A percentile compares a stretch with the other conserved stretches of the same genome.
phyloP scores from a whole-genome alignment of 2,329 filamentous ascomycete species.

The Calonectria leucothoes region DNA sequence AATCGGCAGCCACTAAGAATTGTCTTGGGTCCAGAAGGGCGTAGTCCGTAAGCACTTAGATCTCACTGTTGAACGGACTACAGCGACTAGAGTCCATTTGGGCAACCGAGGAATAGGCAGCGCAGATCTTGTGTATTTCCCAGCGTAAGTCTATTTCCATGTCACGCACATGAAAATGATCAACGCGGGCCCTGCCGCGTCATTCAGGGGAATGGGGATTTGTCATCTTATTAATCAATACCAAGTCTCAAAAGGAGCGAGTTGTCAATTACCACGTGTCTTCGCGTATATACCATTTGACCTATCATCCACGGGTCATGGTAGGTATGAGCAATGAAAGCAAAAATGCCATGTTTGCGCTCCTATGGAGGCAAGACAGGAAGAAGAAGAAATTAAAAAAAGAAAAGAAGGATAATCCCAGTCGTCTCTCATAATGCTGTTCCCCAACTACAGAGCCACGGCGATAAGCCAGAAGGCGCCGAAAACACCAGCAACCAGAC shows the following conservation, averaged over 20 bases:
- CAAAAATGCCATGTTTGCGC: not conserved
- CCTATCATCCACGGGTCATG: not conserved
- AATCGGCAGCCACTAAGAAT: not conserved
- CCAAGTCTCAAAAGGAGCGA: not conserved
- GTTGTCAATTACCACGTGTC: not conserved
- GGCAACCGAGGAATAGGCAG: too few relatives aligned
- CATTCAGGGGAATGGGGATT: not conserved
- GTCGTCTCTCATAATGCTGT: not conserved
- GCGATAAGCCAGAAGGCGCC: slow-evolving; percentile 36
- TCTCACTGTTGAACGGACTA: slow-evolving; percentile 1
- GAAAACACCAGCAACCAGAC: slow-evolving; percentile 39
- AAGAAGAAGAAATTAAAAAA: not conserved
- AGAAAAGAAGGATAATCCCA: not conserved
- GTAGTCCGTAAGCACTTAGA: slow-evolving; percentile 20
- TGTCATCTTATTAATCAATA: not conserved
- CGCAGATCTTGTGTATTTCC: not conserved
- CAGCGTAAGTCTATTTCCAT: not conserved
- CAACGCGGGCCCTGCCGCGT: not conserved
- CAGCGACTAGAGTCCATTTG: not conserved
- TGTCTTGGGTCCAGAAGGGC: not conserved
- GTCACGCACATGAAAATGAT: not conserved
- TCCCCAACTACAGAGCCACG: slow-evolving; percentile 31
- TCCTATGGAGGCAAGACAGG: not conserved
- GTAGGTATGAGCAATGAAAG: not conserved
- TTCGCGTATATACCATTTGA: not conserved